Evolutionary conservation across 2,329 filamentous ascomycete species (phyloP).

Genomic region (Neopestalotiopsis sp.): DNA sequence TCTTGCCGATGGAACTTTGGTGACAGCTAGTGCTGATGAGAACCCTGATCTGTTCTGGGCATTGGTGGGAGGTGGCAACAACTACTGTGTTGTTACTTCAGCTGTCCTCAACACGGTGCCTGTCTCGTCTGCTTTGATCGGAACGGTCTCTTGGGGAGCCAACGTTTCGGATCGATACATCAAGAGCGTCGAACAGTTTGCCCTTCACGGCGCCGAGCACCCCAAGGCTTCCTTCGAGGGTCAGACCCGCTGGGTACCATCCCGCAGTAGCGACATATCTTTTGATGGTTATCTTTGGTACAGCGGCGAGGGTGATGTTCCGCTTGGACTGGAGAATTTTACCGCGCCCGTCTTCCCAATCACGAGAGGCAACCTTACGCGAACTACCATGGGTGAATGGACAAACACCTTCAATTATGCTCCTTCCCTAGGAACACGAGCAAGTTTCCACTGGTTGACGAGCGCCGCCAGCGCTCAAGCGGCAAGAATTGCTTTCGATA

Average conservation of each 20-base stretch:
- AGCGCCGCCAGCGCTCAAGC: neutral
- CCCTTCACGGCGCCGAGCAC: neutral
- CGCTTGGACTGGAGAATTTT: neutral
- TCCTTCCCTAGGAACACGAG: neutral
- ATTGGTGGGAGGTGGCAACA: neutral
- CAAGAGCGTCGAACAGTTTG: constrained; percentile 2
- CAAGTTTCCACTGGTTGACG: neutral
- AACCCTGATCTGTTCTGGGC: constrained; percentile 3
- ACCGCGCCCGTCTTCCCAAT: neutral
- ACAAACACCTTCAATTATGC: neutral
- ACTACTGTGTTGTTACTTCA: neutral
- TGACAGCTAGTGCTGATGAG: neutral
- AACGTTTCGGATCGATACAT: neutral
- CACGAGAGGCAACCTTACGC: neutral
- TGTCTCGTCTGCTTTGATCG: neutral
- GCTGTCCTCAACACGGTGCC: neutral
- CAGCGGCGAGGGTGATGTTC: neutral
- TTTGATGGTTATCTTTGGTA: constrained; percentile 1
- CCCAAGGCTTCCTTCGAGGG: neutral
- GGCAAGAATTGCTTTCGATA: neutral
- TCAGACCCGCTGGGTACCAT: neutral
- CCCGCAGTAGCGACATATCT: neutral
- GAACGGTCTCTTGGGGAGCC: neutral
- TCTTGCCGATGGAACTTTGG: neutral
- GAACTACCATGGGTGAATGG: constrained; percentile 1